These are phyloP conservation scores for Pythium dissotocum DNA, from an alignment of 352 stramenopile species.

Conservation along the genomic window DNA sequence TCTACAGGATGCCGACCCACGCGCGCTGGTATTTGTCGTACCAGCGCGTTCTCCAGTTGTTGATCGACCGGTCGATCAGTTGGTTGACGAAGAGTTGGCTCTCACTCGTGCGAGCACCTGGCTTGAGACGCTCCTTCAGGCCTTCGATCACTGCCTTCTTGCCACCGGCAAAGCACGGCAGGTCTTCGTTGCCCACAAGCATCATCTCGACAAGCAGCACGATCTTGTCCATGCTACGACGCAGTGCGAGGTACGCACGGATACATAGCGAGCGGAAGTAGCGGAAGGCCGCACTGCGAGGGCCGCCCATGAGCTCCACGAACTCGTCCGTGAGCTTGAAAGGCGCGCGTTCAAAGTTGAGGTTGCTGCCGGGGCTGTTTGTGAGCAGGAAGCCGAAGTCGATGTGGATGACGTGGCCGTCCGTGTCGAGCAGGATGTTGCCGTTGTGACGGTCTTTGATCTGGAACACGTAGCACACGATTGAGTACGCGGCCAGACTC, in stretches of 20 bases:
- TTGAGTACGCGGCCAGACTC: constrained; percentile 96
- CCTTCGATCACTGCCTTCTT: constrained; percentile 77
- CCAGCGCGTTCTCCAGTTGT: constrained; percentile 89
- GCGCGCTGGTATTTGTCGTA: constrained; percentile 92
- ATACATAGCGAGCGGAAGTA: constrained; percentile 97
- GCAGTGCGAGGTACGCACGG: constrained; percentile 92
- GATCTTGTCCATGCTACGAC: constrained; percentile 94
- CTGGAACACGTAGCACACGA: constrained; percentile 98
- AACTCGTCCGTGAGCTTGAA: constrained; percentile 98
- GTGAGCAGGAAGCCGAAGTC: constrained; percentile 99
- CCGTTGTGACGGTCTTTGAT: constrained; percentile 99
- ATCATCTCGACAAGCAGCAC: constrained; percentile 97
- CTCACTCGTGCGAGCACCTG: constrained; percentile 74
- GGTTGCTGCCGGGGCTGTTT: constrained; percentile 94
- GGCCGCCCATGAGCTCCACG: constrained; percentile 94
- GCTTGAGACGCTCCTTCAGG: constrained; percentile 73
- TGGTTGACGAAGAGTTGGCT: constrained; percentile 85
- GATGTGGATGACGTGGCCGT: constrained; percentile 98
- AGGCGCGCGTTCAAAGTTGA: constrained; percentile 95
- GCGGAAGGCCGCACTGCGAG: constrained; percentile 90
- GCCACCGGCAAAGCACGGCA: constrained; percentile 87
- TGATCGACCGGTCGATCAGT: constrained; percentile 86
- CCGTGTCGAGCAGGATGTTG: constrained; percentile 98
- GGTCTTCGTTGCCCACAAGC: constrained; percentile 82
- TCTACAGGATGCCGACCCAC: constrained; percentile 83